Evolutionary conservation across 2,329 filamentous ascomycete genomes (phyloP), one percentile per base, ranked within the genome.

Genomic region (Colletotrichum theobromicola): DNA sequence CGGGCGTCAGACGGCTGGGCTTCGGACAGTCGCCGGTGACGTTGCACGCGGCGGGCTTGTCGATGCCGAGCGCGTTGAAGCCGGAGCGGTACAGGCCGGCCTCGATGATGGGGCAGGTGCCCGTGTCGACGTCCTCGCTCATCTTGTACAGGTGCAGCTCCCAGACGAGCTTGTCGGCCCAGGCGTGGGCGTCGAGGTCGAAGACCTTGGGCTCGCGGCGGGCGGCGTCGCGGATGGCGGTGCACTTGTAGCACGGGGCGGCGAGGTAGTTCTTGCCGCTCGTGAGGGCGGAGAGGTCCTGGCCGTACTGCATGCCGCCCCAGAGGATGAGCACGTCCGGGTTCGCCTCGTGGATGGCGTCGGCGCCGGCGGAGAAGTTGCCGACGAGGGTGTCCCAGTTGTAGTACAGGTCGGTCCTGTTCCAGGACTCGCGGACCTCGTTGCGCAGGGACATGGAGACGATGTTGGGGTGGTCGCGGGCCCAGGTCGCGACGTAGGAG

Each of bases 311-410:
- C 77, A 88, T 84, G 26, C 90, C 90, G 67, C 89, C 89, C 77
- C 90, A 85, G 72, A 91, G 80, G 71, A 92, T 83, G 57, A 92
- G 85, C 28, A 87, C 82, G 76, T 90, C 85, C 4, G 87, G 85
- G 81, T 91, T 88, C 4, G 86, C 85, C 15, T 74, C 80, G 82
- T 92, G 89, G 32, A 92, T 88, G 30, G 85, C 79, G 70, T 80
- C 77, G 12, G 88, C 89, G 4, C 85, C 90, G 67, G 85, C 82
- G 32, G 82, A 82, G 79, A 91, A 85, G 77, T 84, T 86, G 35
- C 81, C 80, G 80, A 87, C 89, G 89, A 89, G 91, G 7, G 86
- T 84, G 24, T 80, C 65, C 75, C 75, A 75, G 75, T 71, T 71
- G 72, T 76, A 76, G 78, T 89, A 87, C 15, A 78, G 75, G 37